phyloP scores from a whole-genome alignment of 306 rosid species.

The Quercus gilva region DNA sequence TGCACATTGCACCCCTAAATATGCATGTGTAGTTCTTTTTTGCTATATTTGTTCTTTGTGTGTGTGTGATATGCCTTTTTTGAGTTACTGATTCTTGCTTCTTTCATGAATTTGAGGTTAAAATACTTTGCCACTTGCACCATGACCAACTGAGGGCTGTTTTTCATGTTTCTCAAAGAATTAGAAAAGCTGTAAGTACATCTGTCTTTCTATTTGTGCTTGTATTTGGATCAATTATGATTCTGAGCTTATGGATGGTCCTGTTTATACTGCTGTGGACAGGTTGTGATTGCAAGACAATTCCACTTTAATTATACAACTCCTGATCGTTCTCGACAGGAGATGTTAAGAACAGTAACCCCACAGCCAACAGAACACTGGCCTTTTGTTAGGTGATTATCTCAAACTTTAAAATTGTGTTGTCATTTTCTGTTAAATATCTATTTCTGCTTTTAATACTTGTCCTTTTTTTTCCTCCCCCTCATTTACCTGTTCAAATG shows the following conservation, averaged over 20 bases:
- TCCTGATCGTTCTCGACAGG: conserved; percentile 86
- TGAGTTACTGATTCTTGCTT: conserved; percentile 23
- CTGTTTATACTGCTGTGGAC: conserved; percentile 1
- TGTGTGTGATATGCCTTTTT: not conserved
- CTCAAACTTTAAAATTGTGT: not conserved
- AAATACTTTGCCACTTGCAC: conserved; percentile 79
- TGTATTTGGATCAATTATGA: not conserved
- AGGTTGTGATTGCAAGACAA: conserved; percentile 84
- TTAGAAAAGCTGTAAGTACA: conserved; percentile 82
- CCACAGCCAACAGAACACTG: conserved; percentile 77
- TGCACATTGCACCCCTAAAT: not conserved
- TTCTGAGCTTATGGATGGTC: not conserved
- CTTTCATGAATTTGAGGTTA: conserved; percentile 54
- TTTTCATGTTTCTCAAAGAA: conserved; percentile 80
- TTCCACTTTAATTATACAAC: conserved; percentile 88
- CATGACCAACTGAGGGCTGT: conserved; percentile 92
- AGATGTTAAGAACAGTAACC: conserved; percentile 64
- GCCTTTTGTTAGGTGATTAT: conserved; percentile 69
- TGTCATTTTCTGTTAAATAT: not conserved
- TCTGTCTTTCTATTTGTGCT: not conserved
- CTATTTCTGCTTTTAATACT: not conserved
- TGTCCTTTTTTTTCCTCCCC: not conserved
- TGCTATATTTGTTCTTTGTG: not conserved
- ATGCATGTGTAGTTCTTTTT: not conserved
- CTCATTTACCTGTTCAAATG: not conserved